phyloP scores from a whole-genome alignment of 2,329 filamentous ascomycete species.

The Aspergillus sp. region DNA sequence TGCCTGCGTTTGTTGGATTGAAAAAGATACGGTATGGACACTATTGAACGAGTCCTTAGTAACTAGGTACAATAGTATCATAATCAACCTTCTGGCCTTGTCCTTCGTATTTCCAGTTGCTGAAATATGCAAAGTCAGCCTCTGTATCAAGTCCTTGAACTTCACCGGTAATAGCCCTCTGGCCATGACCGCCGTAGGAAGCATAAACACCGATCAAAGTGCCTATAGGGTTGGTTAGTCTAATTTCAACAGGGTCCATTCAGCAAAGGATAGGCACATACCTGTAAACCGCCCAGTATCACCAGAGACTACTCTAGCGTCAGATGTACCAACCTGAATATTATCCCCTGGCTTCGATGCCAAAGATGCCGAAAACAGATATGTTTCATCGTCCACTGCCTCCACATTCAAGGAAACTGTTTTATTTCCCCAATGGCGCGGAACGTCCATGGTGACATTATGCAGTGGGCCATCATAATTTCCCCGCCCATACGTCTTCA shows the following conservation, averaged over 20 bases:
- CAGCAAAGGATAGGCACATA: background rate
- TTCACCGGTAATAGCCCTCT: background rate
- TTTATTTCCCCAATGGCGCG: background rate
- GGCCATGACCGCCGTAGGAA: background rate
- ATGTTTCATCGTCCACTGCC: conserved; percentile 1
- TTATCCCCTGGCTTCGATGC: background rate
- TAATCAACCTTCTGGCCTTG: conserved; percentile 8
- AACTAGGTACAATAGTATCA: conserved; percentile 3
- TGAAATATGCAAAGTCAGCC: conserved; percentile 3
- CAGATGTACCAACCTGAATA: background rate
- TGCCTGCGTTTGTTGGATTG: too few species aligned
- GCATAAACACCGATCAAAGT: conserved; percentile 6
- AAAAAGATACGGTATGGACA: background rate
- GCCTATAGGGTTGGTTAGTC: background rate
- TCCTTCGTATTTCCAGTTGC: conserved; percentile 9
- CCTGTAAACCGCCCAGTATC: conserved; percentile 12
- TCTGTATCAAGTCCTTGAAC: background rate
- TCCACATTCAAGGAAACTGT: background rate
- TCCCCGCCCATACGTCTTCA: background rate
- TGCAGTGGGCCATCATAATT: conserved; percentile 4
- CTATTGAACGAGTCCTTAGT: background rate
- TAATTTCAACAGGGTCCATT: background rate
- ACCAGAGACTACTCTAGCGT: conserved; percentile 3
- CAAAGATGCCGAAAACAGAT: conserved; percentile 5
- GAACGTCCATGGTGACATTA: background rate